A percentile compares a stretch with the other conserved stretches of the same genome.
Conservation (phyloP, 176 grass and related monocot species). For the Secale cereale region DNA sequence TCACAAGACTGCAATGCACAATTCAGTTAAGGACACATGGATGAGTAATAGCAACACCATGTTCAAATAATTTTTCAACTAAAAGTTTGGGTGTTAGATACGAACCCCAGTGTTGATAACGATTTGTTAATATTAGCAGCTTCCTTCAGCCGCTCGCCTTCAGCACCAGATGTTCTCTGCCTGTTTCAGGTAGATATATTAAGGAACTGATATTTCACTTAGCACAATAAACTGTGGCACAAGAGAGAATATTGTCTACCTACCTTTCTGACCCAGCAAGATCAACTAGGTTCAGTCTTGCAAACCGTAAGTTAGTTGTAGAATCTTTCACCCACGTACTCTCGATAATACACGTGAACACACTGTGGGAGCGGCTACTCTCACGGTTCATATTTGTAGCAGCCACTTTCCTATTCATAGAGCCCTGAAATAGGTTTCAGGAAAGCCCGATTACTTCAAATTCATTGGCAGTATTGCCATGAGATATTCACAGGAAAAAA, state of each 20-base stretch:
- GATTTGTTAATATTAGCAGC: slow-evolving; percentile 97
- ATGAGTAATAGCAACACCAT: neutral
- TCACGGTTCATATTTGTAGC: slow-evolving; percentile 94
- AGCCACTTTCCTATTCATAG: slow-evolving; percentile 87
- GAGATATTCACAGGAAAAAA: slow-evolving; percentile 17
- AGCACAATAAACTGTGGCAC: neutral
- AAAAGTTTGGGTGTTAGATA: slow-evolving; percentile 1
- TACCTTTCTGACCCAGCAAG: slow-evolving; percentile 97
- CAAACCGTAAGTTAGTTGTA: slow-evolving; percentile 71
- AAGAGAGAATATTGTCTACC: neutral
- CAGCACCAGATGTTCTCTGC: slow-evolving; percentile 93
- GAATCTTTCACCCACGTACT: slow-evolving; percentile 90
- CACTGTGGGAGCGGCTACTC: slow-evolving; percentile 92
- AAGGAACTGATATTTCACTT: slow-evolving; percentile 22
- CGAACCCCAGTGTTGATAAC: slow-evolving; percentile 91
- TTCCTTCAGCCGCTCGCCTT: slow-evolving; percentile 94
- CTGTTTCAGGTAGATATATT: slow-evolving; percentile 52
- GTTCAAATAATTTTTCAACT: neutral
- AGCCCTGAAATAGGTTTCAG: slow-evolving; percentile 59
- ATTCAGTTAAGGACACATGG: slow-evolving; percentile 12
- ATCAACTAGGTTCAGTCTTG: slow-evolving; percentile 95
- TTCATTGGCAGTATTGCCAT: neutral
- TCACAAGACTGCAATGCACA: slow-evolving; percentile 80
- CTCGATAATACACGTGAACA: slow-evolving; percentile 97
- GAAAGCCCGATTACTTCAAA: neutral